Evolutionary conservation across 2,329 filamentous ascomycete species (phyloP).

Genomic region (Aureobasidium sp.): DNA sequence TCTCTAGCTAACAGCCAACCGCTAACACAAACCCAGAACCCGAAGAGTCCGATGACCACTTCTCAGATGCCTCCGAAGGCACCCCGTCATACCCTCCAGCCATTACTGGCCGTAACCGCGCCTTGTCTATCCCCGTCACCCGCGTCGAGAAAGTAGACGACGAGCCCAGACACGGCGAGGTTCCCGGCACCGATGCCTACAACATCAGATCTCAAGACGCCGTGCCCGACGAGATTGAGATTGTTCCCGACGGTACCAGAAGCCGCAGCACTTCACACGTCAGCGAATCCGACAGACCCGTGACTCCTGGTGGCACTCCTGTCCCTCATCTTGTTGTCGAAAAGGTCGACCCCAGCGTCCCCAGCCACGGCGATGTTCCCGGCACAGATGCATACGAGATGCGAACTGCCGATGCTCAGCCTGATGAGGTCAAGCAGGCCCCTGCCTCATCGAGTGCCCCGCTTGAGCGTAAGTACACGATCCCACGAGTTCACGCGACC

Average conservation of each 20-base stretch:
- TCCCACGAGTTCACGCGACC: conserved; percentile 1
- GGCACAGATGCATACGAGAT: conserved; percentile 50
- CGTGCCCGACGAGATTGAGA: conserved; percentile 54
- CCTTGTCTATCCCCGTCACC: conserved; percentile 43
- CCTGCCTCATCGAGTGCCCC: conserved; percentile 35
- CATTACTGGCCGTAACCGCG: conserved; percentile 23
- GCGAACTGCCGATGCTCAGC: conserved; percentile 49
- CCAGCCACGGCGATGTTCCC: conserved; percentile 53
- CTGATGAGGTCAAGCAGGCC: conserved; percentile 47
- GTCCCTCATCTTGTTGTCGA: conserved; percentile 54
- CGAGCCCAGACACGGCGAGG: conserved; percentile 49
- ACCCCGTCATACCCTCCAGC: conserved; percentile 33
- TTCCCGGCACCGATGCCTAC: conserved; percentile 53
- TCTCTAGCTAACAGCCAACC: not conserved
- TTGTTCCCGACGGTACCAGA: conserved; percentile 41
- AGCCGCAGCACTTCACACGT: conserved; percentile 26
- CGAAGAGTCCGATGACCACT: conserved; percentile 49
- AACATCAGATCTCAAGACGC: conserved; percentile 49
- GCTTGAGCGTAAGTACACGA: conserved; percentile 46
- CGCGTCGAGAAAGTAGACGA: conserved; percentile 55
- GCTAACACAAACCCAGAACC: not conserved
- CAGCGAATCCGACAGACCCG: conserved; percentile 35
- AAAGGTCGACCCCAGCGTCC: conserved; percentile 48
- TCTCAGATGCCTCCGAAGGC: conserved; percentile 57
- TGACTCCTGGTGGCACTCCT: conserved; percentile 43